Conservation (phyloP, 805 yeast species). For the Ogataea pignaliae region DNA sequence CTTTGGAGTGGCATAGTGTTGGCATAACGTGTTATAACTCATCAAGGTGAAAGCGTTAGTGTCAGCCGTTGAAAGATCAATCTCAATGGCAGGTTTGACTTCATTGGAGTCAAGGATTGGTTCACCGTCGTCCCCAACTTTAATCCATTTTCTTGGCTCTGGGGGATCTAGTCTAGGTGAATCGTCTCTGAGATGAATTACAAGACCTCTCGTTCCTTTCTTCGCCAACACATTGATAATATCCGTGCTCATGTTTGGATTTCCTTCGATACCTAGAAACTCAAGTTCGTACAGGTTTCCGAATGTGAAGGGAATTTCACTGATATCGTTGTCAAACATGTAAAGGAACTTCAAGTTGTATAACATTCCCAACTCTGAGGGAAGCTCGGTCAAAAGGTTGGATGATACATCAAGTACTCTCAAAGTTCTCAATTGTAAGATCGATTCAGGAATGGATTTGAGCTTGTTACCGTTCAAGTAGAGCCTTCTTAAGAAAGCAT, state of each 20-base stretch:
- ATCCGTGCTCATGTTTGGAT: conserved; percentile 62
- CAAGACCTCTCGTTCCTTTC: conserved; percentile 80
- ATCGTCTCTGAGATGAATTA: conserved; percentile 75
- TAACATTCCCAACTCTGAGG: conserved; percentile 79
- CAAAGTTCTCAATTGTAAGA: conserved; percentile 65
- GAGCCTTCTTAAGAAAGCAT: conserved; percentile 78
- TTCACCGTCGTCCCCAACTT: conserved; percentile 75
- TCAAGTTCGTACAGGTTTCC: conserved; percentile 82
- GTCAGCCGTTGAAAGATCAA: conserved; percentile 26
- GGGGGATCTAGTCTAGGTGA: conserved; percentile 66
- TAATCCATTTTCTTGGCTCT: conserved; percentile 78
- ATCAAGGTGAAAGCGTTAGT: conserved; percentile 62
- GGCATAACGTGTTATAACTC: conserved; percentile 91
- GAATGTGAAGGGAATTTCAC: conserved; percentile 74
- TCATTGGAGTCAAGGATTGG: conserved; percentile 29
- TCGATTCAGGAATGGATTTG: conserved; percentile 58
- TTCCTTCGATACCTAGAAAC: conserved; percentile 91
- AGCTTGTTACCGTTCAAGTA: conserved; percentile 85
- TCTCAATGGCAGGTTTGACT: conserved; percentile 18
- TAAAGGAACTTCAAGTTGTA: conserved; percentile 76
- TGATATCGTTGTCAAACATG: conserved; percentile 80
- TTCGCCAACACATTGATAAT: conserved; percentile 66
- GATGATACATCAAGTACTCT: conserved; percentile 82
- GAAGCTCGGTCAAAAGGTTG: conserved; percentile 67
- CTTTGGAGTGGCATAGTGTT: conserved; percentile 88